phyloP scores from a whole-genome alignment of 768 basidiomycete species.

The Rhodotorula kratochvilovae region DNA sequence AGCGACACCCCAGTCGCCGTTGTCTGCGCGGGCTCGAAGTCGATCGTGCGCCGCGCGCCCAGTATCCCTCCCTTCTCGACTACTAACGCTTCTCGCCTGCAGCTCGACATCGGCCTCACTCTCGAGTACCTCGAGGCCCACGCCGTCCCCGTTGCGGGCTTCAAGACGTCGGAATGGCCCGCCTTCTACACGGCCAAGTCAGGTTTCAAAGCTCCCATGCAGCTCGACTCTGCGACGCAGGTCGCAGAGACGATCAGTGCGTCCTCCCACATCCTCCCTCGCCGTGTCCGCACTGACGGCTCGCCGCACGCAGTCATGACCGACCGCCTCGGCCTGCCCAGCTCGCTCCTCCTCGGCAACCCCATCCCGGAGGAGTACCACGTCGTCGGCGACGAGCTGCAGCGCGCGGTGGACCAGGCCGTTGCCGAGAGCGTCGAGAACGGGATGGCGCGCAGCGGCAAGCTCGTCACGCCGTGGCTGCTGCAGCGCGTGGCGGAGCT shows the following conservation, averaged over 20 bases:
- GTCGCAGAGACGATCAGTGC: slow-evolving; percentile 74
- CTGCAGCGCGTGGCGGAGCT: slow-evolving; percentile 75
- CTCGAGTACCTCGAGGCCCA: slow-evolving; percentile 69
- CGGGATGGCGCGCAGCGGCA: slow-evolving; percentile 73
- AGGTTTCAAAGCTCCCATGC: slow-evolving; percentile 82
- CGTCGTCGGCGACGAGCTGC: slow-evolving; percentile 62
- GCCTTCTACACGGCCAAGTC: slow-evolving; percentile 85
- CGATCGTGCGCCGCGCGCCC: slow-evolving; percentile 53
- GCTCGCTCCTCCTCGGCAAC: slow-evolving; percentile 76
- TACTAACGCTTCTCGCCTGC: not conserved
- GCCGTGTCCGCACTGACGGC: slow-evolving; percentile 20
- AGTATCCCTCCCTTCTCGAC: not conserved
- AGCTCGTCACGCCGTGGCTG: slow-evolving; percentile 93
- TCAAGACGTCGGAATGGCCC: slow-evolving; percentile 76
- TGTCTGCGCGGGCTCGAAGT: slow-evolving; percentile 89
- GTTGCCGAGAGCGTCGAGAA: slow-evolving; percentile 74
- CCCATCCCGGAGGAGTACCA: slow-evolving; percentile 81
- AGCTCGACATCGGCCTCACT: slow-evolving; percentile 72
- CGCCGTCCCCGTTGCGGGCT: slow-evolving; percentile 83
- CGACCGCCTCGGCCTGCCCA: slow-evolving; percentile 59
- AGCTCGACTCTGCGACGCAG: slow-evolving; percentile 57
- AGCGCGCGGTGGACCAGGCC: slow-evolving; percentile 75
- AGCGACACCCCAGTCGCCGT: slow-evolving; percentile 83
- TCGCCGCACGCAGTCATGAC: slow-evolving; percentile 2
- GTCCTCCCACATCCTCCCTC: slow-evolving; percentile 38